phyloP scores from a whole-genome alignment of 106 monocot species.

The Dendrobium catenatum region DNA sequence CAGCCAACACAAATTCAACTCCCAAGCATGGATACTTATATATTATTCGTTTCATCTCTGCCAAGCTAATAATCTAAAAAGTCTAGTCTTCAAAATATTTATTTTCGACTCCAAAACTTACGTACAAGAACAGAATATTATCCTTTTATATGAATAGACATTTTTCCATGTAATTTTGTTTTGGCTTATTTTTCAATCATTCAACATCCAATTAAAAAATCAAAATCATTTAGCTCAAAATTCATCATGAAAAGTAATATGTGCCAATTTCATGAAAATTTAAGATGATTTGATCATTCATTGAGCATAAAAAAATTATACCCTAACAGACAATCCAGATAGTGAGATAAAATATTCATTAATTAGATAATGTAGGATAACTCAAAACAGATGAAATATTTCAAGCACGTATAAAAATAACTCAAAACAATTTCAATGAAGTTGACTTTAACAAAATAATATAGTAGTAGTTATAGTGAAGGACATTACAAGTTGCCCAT shows the following conservation, averaged over 20 bases:
- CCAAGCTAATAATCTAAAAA: neutral
- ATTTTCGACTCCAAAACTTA: neutral
- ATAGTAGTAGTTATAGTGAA: neutral
- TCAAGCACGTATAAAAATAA: neutral
- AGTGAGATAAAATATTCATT: neutral
- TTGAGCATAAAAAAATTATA: neutral
- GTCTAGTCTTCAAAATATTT: neutral
- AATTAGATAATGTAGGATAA: neutral
- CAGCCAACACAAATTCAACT: neutral
- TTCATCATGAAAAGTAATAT: neutral
- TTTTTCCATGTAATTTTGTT: neutral
- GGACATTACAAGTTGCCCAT: neutral
- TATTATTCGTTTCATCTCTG: neutral
- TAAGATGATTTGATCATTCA: neutral
- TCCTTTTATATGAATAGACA: neutral
- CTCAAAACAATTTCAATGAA: neutral
- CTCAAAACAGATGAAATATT: neutral
- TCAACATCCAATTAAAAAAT: neutral
- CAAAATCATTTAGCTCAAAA: neutral
- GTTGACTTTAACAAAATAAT: neutral
- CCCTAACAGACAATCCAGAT: neutral
- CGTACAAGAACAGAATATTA: neutral
- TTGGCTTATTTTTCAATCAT: neutral
- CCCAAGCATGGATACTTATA: neutral
- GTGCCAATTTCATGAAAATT: neutral